Conservation (phyloP, 306 rosid species). For the Cicer cuneatum region DNA sequence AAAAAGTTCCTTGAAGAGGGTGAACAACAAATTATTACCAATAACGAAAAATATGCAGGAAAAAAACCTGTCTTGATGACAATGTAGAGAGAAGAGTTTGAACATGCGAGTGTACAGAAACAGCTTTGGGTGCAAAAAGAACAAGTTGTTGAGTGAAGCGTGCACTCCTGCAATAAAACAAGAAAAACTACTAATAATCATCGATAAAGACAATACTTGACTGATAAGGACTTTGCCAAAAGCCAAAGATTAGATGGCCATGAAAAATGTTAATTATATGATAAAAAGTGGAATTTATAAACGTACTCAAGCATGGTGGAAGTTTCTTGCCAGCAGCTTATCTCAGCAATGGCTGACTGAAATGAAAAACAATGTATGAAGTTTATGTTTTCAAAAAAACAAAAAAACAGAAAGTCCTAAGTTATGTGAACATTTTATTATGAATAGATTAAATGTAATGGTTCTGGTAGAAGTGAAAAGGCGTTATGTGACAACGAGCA, state of each 20-base stretch:
- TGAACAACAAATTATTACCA: neutral
- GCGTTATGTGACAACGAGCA: neutral
- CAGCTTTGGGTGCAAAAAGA: slow-evolving; percentile 98
- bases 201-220: slow-evolving; percentile 1
- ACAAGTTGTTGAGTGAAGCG: slow-evolving; percentile 98
- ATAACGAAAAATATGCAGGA: slow-evolving; percentile 32
- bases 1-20: slow-evolving; percentile 15
- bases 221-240: slow-evolving; percentile 16
- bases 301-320: slow-evolving; percentile 94
- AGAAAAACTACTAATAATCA: slow-evolving; percentile 22
- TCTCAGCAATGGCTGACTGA: slow-evolving; percentile 93
- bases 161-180: slow-evolving; percentile 71
- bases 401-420: neutral
- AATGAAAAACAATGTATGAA: slow-evolving; percentile 41
- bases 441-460: slow-evolving; percentile 10
- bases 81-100: slow-evolving; percentile 58
- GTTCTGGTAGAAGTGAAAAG: slow-evolving; percentile 9
- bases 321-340: slow-evolving; percentile 91
- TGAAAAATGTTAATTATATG: slow-evolving; percentile 10
- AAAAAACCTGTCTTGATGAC: slow-evolving; percentile 73
- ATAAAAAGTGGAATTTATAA: slow-evolving; percentile 30
- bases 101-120: slow-evolving; percentile 79
- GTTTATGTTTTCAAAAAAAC: neutral
- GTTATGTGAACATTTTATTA: slow-evolving; percentile 5
- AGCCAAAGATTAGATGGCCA: slow-evolving; percentile 17